phyloP scores from a whole-genome alignment of 257 asterid genomes.

The Gardenia jasminoides region DNA sequence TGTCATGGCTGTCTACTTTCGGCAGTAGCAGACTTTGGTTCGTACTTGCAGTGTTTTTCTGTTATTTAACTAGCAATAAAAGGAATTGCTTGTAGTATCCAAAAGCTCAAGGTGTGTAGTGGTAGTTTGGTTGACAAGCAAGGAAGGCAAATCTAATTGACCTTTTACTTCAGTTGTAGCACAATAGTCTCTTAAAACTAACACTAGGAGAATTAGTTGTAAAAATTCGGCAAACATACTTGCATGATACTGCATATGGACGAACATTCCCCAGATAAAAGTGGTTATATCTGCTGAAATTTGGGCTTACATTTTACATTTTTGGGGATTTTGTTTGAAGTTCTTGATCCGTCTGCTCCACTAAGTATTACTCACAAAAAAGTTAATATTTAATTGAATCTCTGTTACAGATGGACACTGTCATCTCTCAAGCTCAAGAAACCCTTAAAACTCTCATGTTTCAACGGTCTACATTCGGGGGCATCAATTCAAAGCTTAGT shows the following conservation, averaged over 20 bases:
- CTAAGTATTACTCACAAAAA: no score
- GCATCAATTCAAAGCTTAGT: slow-evolving; percentile 82
- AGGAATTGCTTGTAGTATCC: neutral
- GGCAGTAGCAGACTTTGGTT: neutral
- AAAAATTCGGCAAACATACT: neutral
- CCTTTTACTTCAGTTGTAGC: neutral
- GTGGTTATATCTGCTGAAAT: neutral
- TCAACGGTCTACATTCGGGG: slow-evolving; percentile 93
- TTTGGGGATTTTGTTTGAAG: neutral
- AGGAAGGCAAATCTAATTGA: neutral
- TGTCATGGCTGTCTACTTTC: neutral
- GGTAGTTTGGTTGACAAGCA: neutral
- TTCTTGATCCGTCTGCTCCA: neutral
- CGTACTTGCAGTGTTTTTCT: neutral
- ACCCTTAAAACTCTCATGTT: slow-evolving; percentile 76
- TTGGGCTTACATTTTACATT: neutral
- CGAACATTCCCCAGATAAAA: no score
- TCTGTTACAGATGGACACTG: slow-evolving; percentile 74
- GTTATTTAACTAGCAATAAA: neutral
- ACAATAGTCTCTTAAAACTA: neutral
- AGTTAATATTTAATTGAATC: slow-evolving; percentile 2
- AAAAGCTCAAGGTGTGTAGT: neutral
- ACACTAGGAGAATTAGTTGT: neutral
- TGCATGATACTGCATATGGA: no score
- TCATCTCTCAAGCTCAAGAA: slow-evolving; percentile 96